phyloP scores from a whole-genome alignment of 371 early-diverging fungal genomes.

The Umbelopsis sp. region DNA sequence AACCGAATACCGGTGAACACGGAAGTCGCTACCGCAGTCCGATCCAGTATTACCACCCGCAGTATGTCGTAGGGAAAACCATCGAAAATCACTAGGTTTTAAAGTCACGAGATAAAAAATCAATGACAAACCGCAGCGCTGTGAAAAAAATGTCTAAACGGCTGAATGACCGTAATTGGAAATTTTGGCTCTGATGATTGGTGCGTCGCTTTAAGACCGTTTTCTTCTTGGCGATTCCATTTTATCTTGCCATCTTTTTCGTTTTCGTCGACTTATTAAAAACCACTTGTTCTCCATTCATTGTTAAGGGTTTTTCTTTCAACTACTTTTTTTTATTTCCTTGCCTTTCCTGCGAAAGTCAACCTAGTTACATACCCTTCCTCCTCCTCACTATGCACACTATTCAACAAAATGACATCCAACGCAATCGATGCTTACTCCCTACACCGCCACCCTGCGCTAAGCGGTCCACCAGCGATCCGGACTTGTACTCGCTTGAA shows the following conservation, averaged over 20 bases:
- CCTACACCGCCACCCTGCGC: slow-evolving; percentile 18
- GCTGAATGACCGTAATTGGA: slow-evolving; percentile 3
- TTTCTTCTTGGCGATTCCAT: slow-evolving; percentile 3
- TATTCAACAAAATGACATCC: too few relatives aligned
- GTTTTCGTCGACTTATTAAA: neutral
- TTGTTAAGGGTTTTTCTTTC: neutral
- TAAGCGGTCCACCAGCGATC: slow-evolving; percentile 9
- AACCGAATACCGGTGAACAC: too few relatives aligned
- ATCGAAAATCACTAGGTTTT: neutral
- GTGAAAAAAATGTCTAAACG: neutral
- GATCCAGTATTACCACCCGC: neutral
- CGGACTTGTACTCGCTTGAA: slow-evolving; percentile 7
- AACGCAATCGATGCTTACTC: neutral
- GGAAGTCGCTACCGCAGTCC: too few relatives aligned
- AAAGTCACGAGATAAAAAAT: too few relatives aligned
- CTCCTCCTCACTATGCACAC: too few relatives aligned
- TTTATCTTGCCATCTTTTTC: neutral
- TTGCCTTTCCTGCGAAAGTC: too few relatives aligned
- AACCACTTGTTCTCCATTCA: slow-evolving; percentile 12
- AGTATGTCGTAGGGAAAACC: neutral
- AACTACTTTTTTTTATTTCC: neutral
- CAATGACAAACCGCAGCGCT: neutral
- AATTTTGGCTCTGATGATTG: neutral
- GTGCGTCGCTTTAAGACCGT: neutral
- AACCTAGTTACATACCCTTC: too few relatives aligned